Percentiles rank a stretch among this genome's conserved stretches.
Conservation (phyloP, 345 rosid species). For the Eucalyptus guilfoylei region DNA sequence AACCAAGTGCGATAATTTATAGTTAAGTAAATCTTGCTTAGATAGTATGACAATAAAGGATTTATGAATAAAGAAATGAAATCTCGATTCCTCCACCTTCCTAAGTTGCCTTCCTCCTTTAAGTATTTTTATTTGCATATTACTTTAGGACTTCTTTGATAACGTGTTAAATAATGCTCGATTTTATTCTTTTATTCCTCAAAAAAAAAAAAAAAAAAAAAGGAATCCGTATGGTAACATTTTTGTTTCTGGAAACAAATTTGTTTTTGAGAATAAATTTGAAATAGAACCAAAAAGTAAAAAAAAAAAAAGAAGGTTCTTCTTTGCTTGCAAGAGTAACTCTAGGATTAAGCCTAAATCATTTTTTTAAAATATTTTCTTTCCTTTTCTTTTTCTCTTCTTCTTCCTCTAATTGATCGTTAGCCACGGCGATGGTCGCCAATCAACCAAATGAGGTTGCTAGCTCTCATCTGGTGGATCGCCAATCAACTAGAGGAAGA, state of each 20-base stretch:
- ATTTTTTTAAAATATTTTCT: fast-evolving
- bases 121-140: background rate
- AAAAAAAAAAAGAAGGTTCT: no score
- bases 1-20: background rate
- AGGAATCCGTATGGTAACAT: fast-evolving
- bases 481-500: fast-evolving
- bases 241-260: fast-evolving
- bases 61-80: background rate
- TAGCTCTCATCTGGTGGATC: fast-evolving
- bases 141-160: fast-evolving
- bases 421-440: fast-evolving
- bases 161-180: fast-evolving
- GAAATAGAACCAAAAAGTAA: no score
- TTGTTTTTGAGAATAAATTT: no score
- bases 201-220: no score
- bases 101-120: background rate
- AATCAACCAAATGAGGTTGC: no score
- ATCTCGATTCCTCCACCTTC: background rate
- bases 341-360: no score
- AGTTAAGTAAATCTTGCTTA: background rate
- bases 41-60: background rate
- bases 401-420: no score
- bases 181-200: fast-evolving
- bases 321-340: no score
- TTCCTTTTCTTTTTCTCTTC: no score